phyloP scores from a whole-genome alignment of 2,329 filamentous ascomycete genomes.

The Sphaceloma murrayae region DNA sequence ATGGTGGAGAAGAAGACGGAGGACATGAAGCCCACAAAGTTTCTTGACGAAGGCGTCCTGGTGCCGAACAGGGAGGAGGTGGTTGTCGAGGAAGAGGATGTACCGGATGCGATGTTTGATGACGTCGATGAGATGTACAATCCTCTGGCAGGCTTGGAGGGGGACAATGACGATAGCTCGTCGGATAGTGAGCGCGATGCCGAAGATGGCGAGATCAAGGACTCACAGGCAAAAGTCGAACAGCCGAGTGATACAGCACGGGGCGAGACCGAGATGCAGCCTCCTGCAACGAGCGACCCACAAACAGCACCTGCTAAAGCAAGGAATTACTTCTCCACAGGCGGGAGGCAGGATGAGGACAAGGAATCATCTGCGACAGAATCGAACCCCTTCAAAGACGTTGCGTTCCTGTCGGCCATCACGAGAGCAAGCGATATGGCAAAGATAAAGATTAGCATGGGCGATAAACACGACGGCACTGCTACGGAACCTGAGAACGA shows the following conservation, averaged over 20 bases:
- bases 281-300: not conserved
- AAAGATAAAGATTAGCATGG: slow-evolving; percentile 25
- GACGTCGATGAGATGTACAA: slow-evolving; percentile 52
- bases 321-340: slow-evolving; percentile 32
- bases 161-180: slow-evolving; percentile 34
- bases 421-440: slow-evolving; percentile 58
- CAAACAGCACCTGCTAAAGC: slow-evolving; percentile 16
- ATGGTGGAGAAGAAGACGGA: slow-evolving; percentile 20
- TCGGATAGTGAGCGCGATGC: slow-evolving; percentile 20
- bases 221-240: slow-evolving; percentile 7
- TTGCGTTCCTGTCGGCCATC: slow-evolving; percentile 71
- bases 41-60: slow-evolving; percentile 27
- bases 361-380: slow-evolving; percentile 17
- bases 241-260: slow-evolving; percentile 15
- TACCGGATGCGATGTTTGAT: slow-evolving; percentile 51
- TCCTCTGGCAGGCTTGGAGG: slow-evolving; percentile 46
- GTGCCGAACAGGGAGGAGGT: slow-evolving; percentile 36
- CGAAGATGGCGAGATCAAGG: slow-evolving; percentile 23
- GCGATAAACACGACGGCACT: slow-evolving; percentile 33
- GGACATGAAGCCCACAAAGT: slow-evolving; percentile 25
- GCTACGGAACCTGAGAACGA: slow-evolving; percentile 32
- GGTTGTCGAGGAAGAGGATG: slow-evolving; percentile 25
- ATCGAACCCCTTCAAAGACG: slow-evolving; percentile 48
- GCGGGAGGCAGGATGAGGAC: slow-evolving; percentile 14
- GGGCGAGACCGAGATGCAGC: not conserved